These are phyloP conservation scores for Amanita inopinata DNA, from an alignment of 768 basidiomycete species.

Conservation along the genomic window DNA sequence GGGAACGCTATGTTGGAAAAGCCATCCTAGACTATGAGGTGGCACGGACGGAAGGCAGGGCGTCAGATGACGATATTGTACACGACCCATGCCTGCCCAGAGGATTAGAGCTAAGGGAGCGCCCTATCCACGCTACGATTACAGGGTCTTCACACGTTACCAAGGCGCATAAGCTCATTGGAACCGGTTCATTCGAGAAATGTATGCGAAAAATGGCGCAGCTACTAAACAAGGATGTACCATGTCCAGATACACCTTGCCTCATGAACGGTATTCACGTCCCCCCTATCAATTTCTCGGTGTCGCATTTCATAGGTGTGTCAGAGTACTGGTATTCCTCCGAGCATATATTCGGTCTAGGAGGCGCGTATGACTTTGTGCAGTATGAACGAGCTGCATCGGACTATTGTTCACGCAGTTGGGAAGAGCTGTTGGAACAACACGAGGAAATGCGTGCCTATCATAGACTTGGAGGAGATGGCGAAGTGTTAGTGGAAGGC, in stretches of 20 bases:
- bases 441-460: constrained; percentile 46
- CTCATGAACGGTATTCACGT: constrained; percentile 93
- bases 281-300: constrained; percentile 89
- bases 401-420: constrained; percentile 72
- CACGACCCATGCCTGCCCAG: constrained; percentile 88
- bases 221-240: constrained; percentile 74
- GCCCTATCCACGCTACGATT: constrained; percentile 32
- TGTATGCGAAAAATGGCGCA: constrained; percentile 68
- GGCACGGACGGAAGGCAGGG: constrained; percentile 19
- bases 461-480: constrained; percentile 49
- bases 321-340: constrained; percentile 99
- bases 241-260: constrained; percentile 80
- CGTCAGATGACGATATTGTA: constrained; percentile 31
- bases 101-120: constrained; percentile 53
- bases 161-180: constrained; percentile 55
- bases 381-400: constrained; percentile 92
- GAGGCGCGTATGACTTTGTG: constrained; percentile 92
- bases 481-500: constrained; percentile 52
- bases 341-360: constrained; percentile 91
- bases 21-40: constrained; percentile 49
- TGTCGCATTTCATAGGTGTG: constrained; percentile 91
- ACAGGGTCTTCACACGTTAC: constrained; percentile 31
- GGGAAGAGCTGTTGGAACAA: constrained; percentile 64
- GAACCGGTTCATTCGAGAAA: constrained; percentile 84
- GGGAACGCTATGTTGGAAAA: constrained; percentile 81